Evolutionary conservation across 2,329 filamentous ascomycete genomes (phyloP).

Genomic region (Penicillium sp.): DNA sequence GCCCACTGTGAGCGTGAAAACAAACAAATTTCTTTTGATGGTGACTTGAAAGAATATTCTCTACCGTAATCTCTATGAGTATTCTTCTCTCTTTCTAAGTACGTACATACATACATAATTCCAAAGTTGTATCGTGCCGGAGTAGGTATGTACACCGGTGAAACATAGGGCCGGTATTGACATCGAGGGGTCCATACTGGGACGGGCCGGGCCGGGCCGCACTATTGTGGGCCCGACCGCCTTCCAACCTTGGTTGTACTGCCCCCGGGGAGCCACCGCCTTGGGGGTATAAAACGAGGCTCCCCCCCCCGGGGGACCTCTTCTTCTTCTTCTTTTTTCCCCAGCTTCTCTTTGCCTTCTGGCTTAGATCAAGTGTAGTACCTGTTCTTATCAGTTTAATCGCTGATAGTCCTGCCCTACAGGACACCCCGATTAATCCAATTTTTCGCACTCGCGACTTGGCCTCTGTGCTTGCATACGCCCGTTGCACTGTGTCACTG

Average conservation of each 20-base stretch:
- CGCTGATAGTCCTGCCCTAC: conserved; percentile 75
- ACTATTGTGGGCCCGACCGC: too few species aligned
- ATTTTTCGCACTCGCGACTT: conserved; percentile 63
- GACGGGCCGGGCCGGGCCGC: not conserved
- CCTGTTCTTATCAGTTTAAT: conserved; percentile 98
- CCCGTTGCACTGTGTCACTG: conserved; percentile 66
- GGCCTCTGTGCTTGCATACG: conserved; percentile 72
- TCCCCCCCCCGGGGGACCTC: conserved; percentile 21
- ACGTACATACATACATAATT: too few species aligned
- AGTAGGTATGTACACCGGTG: too few species aligned
- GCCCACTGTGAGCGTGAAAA: too few species aligned
- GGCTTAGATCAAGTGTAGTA: conserved; percentile 90
- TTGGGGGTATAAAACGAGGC: not conserved
- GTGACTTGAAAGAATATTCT: too few species aligned
- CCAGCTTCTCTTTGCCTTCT: conserved; percentile 54
- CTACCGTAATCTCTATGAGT: too few species aligned
- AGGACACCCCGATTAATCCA: conserved; percentile 73
- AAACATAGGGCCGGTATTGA: too few species aligned
- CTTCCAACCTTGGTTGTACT: too few species aligned
- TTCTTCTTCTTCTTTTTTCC: conserved; percentile 45
- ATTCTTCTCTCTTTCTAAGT: too few species aligned
- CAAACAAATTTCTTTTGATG: too few species aligned
- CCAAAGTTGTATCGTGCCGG: too few species aligned
- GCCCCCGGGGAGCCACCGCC: not conserved
- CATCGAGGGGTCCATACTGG: too few species aligned